phyloP scores from a whole-genome alignment of 805 yeast species.

The Saitoella complicata region DNA sequence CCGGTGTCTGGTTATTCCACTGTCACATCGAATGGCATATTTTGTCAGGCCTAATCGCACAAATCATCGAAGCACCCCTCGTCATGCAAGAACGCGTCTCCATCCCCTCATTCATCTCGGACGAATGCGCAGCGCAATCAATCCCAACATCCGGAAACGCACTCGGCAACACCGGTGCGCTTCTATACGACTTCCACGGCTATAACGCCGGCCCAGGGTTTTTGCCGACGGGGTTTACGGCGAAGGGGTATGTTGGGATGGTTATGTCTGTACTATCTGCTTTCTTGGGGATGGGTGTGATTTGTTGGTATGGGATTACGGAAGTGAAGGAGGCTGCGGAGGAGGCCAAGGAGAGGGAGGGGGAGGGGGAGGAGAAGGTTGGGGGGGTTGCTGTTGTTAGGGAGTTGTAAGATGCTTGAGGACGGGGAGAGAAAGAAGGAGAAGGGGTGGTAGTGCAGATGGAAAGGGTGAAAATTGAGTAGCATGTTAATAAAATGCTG shows the following conservation, averaged over 20 bases:
- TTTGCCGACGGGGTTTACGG: conserved; percentile 83
- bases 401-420: too few relatives aligned
- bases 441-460: too few relatives aligned
- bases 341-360: conserved; percentile 25
- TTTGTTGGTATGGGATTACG: conserved; percentile 71
- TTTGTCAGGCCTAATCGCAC: conserved; percentile 78
- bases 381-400: too few relatives aligned
- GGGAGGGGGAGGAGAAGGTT: too few relatives aligned
- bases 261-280: conserved; percentile 83
- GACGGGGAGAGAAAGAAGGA: too few relatives aligned
- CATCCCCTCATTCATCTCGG: conserved; percentile 43
- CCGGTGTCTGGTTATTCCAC: conserved; percentile 98
- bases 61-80: conserved; percentile 72
- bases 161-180: conserved; percentile 57
- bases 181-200: conserved; percentile 48
- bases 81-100: conserved; percentile 36
- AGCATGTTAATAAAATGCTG: too few relatives aligned
- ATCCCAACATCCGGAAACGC: conserved; percentile 62
- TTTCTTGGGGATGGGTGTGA: conserved; percentile 58
- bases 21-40: conserved; percentile 99
- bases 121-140: conserved; percentile 39
- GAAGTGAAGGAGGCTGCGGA: conserved; percentile 59
- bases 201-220: conserved; percentile 27
- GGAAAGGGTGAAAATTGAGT: too few relatives aligned
- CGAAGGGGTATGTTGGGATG: conserved; percentile 86